These are phyloP conservation scores for Pelargonium cotyledonis DNA, from an alignment of 441 rosid species.

Conservation along the genomic window DNA sequence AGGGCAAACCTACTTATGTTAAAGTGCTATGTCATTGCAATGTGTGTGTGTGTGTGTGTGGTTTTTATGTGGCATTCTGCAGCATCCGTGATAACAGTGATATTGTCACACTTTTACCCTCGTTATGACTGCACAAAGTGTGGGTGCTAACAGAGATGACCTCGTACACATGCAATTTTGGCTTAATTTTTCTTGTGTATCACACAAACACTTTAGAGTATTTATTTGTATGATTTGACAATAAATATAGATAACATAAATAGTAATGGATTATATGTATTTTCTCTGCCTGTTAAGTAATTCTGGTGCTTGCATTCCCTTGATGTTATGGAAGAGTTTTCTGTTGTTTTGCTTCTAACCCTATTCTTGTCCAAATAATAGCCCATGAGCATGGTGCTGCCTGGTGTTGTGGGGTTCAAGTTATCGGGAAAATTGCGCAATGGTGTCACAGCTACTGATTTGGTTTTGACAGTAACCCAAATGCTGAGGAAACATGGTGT, in stretches of 20 bases:
- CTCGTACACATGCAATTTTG: not conserved
- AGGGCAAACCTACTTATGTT: not conserved
- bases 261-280: not conserved
- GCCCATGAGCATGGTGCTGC: slow-evolving; percentile 99
- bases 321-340: not conserved
- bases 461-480: slow-evolving; percentile 95
- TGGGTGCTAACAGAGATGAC: not conserved
- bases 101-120: not conserved
- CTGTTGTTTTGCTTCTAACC: not conserved
- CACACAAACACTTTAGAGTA: not conserved
- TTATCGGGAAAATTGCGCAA: slow-evolving; percentile 65
- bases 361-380: slow-evolving; percentile 26
- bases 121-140: too few relatives aligned
- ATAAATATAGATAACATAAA: not conserved
- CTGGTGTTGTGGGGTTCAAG: slow-evolving; percentile 99
- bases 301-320: not conserved
- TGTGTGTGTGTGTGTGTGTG: not conserved
- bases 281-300: not conserved
- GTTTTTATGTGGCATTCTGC: not conserved
- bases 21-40: not conserved
- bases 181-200: not conserved
- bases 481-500: slow-evolving; percentile 99
- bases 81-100: not conserved
- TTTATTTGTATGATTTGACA: not conserved
- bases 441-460: slow-evolving; percentile 98